Evolutionary conservation across 306 rosid genomes (phyloP), one percentile per base, ranked within the genome.

Genomic region (Prunus campanulata): DNA sequence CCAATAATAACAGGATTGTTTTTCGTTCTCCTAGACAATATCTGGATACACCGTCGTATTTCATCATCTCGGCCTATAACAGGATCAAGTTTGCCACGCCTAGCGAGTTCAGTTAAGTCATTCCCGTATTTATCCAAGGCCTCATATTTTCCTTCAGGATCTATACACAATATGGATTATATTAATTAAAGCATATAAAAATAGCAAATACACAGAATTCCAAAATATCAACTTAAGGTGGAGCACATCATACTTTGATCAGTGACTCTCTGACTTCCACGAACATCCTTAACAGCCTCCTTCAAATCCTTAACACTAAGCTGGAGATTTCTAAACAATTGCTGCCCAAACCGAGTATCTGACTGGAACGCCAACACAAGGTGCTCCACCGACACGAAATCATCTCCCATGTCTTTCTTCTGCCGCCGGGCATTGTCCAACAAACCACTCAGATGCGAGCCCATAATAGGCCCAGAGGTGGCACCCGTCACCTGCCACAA

Each of bases 31-130:
- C 99, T 92, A 8, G 92, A 92, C 68, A 95, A 69, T 81, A 92
- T 95, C 88, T 91, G 99, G 68, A 92, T 90, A 72, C 99, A 95
- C 68, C 93, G 91, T 24, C 99, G 87, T 78, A 95, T 95, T 85
- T 95, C 99, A 80, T 92, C 99, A 77, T 95, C 99, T 76, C 97
- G 89, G 8, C 99, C 99, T 48, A 92, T 92, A 71, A 95, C 99
- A 72, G 99, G 99, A 82, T 92, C 97, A 47, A 95, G 99, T 75
- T 95, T 95, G 67, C 99, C 99, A 15, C 96, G 97, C 87, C 91
- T 84, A 29, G 99, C 97, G 70, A 91, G 95, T 86, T 95, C 99
- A 74, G 99, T 92, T 84, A 95, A 84, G 71, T 95, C 99, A 59
- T 72, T 88, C 68, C 99, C 99, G 76, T 89, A 95, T 68, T 92